Percentiles rank a stretch among this genome's conserved stretches.
Conservation (phyloP, 257 asterid species). For the Capsicum baccatum region DNA sequence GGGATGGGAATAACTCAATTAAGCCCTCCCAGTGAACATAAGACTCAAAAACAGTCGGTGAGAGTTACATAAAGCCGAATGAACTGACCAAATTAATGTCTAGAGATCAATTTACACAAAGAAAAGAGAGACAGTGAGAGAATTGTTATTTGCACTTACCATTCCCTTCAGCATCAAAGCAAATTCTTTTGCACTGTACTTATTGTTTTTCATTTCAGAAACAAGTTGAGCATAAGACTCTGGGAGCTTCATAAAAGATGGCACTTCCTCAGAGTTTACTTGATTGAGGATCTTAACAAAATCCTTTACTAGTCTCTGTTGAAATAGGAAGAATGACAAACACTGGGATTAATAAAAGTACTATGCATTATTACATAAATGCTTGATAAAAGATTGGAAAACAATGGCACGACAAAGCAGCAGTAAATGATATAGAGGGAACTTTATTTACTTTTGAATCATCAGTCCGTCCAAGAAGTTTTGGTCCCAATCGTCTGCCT, state of each 20-base stretch:
- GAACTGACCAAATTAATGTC: not conserved
- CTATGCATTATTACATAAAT: not conserved
- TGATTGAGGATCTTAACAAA: slow-evolving; percentile 89
- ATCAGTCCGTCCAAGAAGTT: slow-evolving; percentile 84
- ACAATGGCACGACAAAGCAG: not conserved
- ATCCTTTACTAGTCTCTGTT: slow-evolving; percentile 88
- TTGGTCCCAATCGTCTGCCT: slow-evolving; percentile 97
- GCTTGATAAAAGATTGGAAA: slow-evolving; percentile 8
- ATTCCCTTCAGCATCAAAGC: slow-evolving; percentile 94
- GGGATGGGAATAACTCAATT: not conserved
- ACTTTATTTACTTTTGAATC: slow-evolving; percentile 81
- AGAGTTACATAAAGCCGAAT: not conserved
- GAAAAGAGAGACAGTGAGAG: not conserved
- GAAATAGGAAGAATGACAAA: slow-evolving; percentile 36
- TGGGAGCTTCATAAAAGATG: slow-evolving; percentile 82
- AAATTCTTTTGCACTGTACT: slow-evolving; percentile 82
- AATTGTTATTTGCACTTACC: slow-evolving; percentile 53
- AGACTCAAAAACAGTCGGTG: not conserved
- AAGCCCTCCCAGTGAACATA: not conserved
- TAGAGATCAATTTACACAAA: not conserved
- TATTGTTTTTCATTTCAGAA: slow-evolving; percentile 88
- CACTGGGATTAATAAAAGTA: slow-evolving; percentile 3
- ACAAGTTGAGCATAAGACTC: slow-evolving; percentile 87
- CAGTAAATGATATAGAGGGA: slow-evolving; percentile 19
- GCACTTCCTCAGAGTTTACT: slow-evolving; percentile 88